Evolutionary conservation across 2,329 filamentous ascomycete genomes (phyloP).

Genomic region (Aspergillus brasiliensis): DNA sequence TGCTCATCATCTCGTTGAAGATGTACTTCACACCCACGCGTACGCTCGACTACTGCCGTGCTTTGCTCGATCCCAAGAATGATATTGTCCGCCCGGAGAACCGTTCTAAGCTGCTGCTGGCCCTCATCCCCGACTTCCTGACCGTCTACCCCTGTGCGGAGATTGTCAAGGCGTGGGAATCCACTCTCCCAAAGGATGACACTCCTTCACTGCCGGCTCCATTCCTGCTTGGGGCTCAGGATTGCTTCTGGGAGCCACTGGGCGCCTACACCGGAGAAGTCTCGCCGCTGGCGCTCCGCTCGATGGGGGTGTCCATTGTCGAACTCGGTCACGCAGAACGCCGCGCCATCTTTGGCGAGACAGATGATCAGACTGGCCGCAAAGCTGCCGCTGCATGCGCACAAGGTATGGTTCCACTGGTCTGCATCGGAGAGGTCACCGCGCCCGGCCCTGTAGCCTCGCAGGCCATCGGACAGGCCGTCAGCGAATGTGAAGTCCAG

Average conservation of each 20-base stretch:
- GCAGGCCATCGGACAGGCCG: constrained; percentile 57
- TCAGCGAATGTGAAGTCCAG: constrained; percentile 67
- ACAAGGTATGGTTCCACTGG: constrained; percentile 73
- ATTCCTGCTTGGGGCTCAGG: constrained; percentile 73
- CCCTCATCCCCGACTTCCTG: constrained; percentile 77
- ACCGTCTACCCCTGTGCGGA: constrained; percentile 57
- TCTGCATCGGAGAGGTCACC: constrained; percentile 76
- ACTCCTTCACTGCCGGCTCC: constrained; percentile 41
- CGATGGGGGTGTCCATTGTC: constrained; percentile 71
- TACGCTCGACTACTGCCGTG: constrained; percentile 60
- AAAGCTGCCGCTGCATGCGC: constrained; percentile 70
- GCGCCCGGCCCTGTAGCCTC: constrained; percentile 50
- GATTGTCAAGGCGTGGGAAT: constrained; percentile 38
- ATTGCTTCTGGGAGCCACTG: constrained; percentile 68
- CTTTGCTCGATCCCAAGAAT: constrained; percentile 52
- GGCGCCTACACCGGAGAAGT: constrained; percentile 80
- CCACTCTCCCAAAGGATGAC: constrained; percentile 20
- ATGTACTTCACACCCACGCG: constrained; percentile 43
- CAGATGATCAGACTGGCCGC: constrained; percentile 65
- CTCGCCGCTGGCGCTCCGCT: constrained; percentile 66
- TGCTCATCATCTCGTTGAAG: constrained; percentile 44
- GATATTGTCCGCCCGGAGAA: constrained; percentile 46
- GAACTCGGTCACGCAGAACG: constrained; percentile 83
- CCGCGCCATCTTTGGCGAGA: constrained; percentile 71
- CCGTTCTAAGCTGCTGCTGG: constrained; percentile 64